Evolutionary conservation across 1,139 yeast species (phyloP).

Genomic region (Pneumocystis wakefieldiae): DNA sequence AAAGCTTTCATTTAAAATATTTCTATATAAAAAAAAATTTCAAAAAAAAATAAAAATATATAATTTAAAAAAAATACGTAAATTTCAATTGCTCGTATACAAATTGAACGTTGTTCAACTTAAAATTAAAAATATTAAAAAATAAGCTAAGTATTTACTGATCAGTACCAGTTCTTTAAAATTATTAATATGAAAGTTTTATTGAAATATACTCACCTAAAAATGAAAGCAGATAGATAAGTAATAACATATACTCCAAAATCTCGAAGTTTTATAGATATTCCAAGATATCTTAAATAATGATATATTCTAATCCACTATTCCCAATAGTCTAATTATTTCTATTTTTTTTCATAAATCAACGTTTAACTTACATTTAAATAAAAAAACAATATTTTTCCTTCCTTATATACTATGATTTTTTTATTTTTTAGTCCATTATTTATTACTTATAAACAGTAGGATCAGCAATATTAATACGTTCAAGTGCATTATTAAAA

Average conservation of each 20-base stretch:
- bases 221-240: slow-evolving; percentile 82
- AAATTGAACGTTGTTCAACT: slow-evolving; percentile 57
- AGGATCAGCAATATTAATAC: neutral
- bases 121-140: slow-evolving; percentile 43
- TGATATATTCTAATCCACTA: neutral
- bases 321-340: neutral
- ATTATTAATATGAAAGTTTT: neutral
- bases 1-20: too few relatives aligned
- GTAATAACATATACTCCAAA: slow-evolving; percentile 66
- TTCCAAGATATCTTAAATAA: slow-evolving; percentile 68
- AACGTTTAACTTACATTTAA: slow-evolving; percentile 51
- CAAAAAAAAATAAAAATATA: slow-evolving; percentile 7
- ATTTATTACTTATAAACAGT: slow-evolving; percentile 14
- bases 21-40: neutral
- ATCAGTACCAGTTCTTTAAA: neutral
- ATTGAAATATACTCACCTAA: neutral
- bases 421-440: slow-evolving; percentile 42
- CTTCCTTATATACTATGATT: slow-evolving; percentile 68
- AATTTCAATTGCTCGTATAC: slow-evolving; percentile 74
- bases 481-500: slow-evolving; percentile 53
- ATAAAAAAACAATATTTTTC: slow-evolving; percentile 36
- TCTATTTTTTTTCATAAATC: slow-evolving; percentile 52
- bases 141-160: neutral
- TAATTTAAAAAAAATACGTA: slow-evolving; percentile 26
- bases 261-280: slow-evolving; percentile 47